A percentile compares a stretch with the other conserved stretches of the same genome.
Conservation (phyloP, 1,284 basidiomycete species). For the Sporisorium sorghi region DNA sequence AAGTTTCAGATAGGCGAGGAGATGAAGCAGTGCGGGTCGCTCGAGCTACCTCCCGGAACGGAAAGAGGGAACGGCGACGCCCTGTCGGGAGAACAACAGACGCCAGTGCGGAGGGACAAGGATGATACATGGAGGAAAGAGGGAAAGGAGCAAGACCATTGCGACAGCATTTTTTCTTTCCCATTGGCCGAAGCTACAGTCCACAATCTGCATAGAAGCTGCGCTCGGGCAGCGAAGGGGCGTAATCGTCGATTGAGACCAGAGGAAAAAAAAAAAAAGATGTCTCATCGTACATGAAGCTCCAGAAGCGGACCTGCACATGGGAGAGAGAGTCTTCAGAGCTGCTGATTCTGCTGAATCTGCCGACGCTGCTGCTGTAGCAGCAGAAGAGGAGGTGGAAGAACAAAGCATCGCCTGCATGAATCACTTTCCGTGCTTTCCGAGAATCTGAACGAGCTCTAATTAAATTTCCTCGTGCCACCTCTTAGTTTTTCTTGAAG, state of each 20-base stretch:
- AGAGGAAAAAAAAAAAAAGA: not conserved
- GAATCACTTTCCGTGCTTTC: conserved; percentile 5
- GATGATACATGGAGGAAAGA: conserved; percentile 13
- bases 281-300: not conserved
- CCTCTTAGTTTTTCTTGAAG: not conserved
- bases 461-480: too few species aligned
- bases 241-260: not conserved
- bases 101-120: not conserved
- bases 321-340: not conserved
- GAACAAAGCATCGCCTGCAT: not conserved
- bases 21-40: not conserved
- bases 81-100: not conserved
- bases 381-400: not conserved
- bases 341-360: too few species aligned
- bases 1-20: not conserved
- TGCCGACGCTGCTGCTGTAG: too few species aligned
- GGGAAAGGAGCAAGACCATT: not conserved
- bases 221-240: not conserved
- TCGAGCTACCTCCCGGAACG: conserved; percentile 6
- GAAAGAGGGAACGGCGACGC: conserved; percentile 22
- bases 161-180: too few species aligned
- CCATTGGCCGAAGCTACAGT: too few species aligned
- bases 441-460: not conserved
- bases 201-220: not conserved
- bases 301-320: not conserved